Evolutionary conservation across 495 filamentous ascomycete species (phyloP), one percentile per base, ranked within the genome.

Genomic region (Achaetomiella virescens): DNA sequence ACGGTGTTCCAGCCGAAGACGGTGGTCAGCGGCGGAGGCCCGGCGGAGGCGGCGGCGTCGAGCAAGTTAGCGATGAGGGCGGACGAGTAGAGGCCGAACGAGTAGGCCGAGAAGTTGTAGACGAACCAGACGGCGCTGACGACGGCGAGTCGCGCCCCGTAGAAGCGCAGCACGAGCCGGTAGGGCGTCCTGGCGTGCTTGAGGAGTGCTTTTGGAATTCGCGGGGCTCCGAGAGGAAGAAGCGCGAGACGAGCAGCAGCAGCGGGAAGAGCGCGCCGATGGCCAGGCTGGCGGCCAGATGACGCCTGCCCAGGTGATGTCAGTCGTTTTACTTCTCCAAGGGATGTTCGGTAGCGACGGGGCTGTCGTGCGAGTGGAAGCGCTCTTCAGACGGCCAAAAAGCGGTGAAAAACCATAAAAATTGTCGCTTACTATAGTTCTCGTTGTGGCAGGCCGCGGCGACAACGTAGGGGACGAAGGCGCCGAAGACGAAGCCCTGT

Each of bases 41-140:
- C n/a, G 3, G 80, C 75, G 3, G 56, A 11, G 56, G 55, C 4
- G 77, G 15, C n/a, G n/a, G n/a, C n/a, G 31, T 62, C 79, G 15
- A 85, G 75, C 51, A 95, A 85, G 60, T 86, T 84, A 17, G 66
- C 55, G 17, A 95, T 64, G 72, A 89, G 90, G 7, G 80, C 72
- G 9, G 83, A 82, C 0, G 85, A 87, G 70, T 90, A 93, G 59
- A 91, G 88, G 51, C 81, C 74, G 72, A 93, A 93, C 12, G 84
- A 83, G 67, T 93, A 96, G 20, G 84, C 70, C 0, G 82, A 86
- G 62, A 92, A 92, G 54, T 96, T 88, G 66, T 95, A 96, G 61
- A 95, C 80, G 70, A 95, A 95, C 91, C 91, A 97, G 67, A 97
- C 90, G 22, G 87, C 56, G 52, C 81, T 85, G 43, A 95, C 87